Evolutionary conservation across 306 rosid genomes (phyloP).

Genomic region (Lagenaria siceraria): DNA sequence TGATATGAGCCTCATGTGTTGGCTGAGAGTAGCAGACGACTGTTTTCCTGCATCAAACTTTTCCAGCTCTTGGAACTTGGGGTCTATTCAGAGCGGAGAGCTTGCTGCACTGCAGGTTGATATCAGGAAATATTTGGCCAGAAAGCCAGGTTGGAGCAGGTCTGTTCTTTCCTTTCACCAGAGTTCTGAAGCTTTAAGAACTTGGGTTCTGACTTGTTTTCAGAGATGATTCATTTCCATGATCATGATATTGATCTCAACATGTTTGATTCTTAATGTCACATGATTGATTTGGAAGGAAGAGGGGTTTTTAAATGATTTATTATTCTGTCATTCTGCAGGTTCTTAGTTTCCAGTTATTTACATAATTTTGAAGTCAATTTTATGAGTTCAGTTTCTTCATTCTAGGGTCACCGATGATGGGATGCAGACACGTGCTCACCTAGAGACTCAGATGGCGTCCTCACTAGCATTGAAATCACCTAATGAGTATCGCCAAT

Average conservation of each 20-base stretch:
- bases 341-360: neutral
- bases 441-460: constrained; percentile 87
- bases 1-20: constrained; percentile 81
- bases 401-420: constrained; percentile 74
- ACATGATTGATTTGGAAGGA: neutral
- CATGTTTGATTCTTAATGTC: neutral
- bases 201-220: neutral
- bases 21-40: constrained; percentile 98
- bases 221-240: neutral
- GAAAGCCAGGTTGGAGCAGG: constrained; percentile 99
- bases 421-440: constrained; percentile 97
- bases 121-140: constrained; percentile 84
- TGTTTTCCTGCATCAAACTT: constrained; percentile 96
- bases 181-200: neutral
- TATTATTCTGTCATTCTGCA: neutral
- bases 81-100: constrained; percentile 85
- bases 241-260: neutral
- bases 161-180: constrained; percentile 23
- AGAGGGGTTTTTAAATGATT: neutral
- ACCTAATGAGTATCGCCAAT: constrained; percentile 82
- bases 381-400: neutral
- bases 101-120: constrained; percentile 95
- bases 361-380: neutral
- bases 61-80: constrained; percentile 91
- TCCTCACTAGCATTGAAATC: constrained; percentile 83